Percentiles rank a stretch among this genome's conserved stretches.
Evolutionary conservation across 495 filamentous ascomycete genomes (phyloP).

Genomic region (Hyaloscypha bicolor): DNA sequence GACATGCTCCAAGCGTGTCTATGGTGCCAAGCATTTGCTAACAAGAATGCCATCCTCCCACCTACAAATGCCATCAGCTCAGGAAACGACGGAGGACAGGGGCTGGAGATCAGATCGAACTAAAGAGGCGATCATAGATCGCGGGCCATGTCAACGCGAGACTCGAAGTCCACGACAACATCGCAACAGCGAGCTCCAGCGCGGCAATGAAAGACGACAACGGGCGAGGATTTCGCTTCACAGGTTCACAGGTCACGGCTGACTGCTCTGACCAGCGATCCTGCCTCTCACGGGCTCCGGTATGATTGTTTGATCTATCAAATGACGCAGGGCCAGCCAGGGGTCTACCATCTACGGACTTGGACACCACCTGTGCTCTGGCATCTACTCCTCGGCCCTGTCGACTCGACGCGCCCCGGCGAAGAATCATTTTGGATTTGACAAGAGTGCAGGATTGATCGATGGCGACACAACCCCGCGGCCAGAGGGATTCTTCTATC

Average conservation of each 20-base stretch:
- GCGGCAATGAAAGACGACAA: too few relatives aligned
- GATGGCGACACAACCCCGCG: neutral
- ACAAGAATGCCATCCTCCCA: neutral
- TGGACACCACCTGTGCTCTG: too few relatives aligned
- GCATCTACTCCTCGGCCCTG: neutral
- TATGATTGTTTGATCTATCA: neutral
- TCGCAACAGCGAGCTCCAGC: too few relatives aligned
- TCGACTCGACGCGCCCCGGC: neutral
- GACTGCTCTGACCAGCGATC: too few relatives aligned
- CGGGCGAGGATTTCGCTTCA: too few relatives aligned
- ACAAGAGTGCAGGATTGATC: neutral
- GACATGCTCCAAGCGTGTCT: slow-evolving; percentile 1
- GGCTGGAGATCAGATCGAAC: slow-evolving; percentile 1
- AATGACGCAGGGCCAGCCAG: neutral
- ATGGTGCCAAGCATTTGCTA: slow-evolving; percentile 10
- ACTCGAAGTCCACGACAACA: neutral
- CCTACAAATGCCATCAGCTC: slow-evolving; percentile 21
- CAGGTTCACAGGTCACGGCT: too few relatives aligned
- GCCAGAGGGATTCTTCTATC: neutral
- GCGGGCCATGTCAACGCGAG: slow-evolving; percentile 3
- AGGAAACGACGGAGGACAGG: slow-evolving; percentile 17
- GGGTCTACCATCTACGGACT: too few relatives aligned
- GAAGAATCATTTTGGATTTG: too few relatives aligned
- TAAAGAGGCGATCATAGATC: slow-evolving; percentile 18
- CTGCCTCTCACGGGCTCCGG: too few relatives aligned